These are phyloP conservation scores for Cladosporium cucumerinum DNA, from an alignment of 2,329 filamentous ascomycete genomes.

Conservation along the genomic window DNA sequence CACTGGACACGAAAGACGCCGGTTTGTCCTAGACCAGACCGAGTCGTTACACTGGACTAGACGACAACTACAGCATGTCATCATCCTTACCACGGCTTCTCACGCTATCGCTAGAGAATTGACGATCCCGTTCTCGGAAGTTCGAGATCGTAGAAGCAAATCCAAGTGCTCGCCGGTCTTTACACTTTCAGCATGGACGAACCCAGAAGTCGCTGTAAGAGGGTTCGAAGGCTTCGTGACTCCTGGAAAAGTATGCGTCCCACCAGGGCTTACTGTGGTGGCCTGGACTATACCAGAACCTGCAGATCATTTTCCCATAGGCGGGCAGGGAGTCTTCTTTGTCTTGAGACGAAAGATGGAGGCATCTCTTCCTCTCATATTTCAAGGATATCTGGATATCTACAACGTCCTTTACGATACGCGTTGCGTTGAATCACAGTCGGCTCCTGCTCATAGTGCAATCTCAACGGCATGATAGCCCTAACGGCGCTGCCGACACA, in stretches of 20 bases:
- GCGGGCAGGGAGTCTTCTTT: not conserved
- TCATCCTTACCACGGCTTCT: not conserved
- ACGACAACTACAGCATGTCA: not conserved
- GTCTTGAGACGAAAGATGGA: not conserved
- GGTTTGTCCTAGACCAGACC: not conserved
- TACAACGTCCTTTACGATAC: not conserved
- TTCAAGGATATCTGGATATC: not conserved
- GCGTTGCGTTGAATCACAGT: not conserved
- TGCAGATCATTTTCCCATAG: not conserved
- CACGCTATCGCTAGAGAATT: not conserved
- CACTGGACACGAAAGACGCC: not conserved
- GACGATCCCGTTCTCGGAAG: not conserved
- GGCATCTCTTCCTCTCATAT: too few species aligned
- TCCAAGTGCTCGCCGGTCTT: not conserved
- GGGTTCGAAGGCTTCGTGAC: not conserved
- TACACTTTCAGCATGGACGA: not conserved
- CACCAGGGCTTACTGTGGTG: conserved; percentile 1
- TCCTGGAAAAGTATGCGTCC: not conserved
- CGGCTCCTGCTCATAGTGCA: not conserved
- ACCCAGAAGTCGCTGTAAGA: not conserved
- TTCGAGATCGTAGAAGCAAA: not conserved
- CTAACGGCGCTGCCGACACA: not conserved
- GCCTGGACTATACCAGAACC: not conserved
- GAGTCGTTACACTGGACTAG: not conserved
- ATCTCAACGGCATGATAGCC: not conserved